These are phyloP conservation scores for Agaricus blazei DNA, from an alignment of 768 basidiomycete species.

Conservation along the genomic window DNA sequence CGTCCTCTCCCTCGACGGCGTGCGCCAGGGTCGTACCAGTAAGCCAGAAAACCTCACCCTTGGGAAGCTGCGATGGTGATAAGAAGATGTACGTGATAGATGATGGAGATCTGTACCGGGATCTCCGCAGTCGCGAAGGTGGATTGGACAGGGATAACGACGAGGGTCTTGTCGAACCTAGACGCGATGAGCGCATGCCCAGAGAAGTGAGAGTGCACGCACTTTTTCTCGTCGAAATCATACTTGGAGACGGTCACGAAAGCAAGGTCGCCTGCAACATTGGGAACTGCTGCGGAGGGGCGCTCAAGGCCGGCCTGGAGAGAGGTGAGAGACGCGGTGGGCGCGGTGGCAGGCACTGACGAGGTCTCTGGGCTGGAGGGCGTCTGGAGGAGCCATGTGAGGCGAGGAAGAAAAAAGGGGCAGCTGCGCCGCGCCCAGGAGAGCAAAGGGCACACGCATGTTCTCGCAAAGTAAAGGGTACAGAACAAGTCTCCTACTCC, in stretches of 20 bases:
- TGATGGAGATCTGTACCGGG: slow-evolving; percentile 28
- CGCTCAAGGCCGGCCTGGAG: slow-evolving; percentile 53
- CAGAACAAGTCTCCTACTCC: no score
- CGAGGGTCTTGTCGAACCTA: slow-evolving; percentile 70
- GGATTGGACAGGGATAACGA: slow-evolving; percentile 54
- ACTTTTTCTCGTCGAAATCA: slow-evolving; percentile 73
- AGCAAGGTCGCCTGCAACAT: slow-evolving; percentile 62
- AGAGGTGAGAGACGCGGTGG: not conserved
- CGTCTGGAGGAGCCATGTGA: slow-evolving; percentile 59
- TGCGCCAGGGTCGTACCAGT: slow-evolving; percentile 65
- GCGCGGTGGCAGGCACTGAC: slow-evolving; percentile 17
- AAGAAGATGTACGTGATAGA: not conserved
- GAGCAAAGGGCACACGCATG: slow-evolving; percentile 42
- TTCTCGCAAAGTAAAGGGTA: no score
- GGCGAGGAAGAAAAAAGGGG: slow-evolving; percentile 11
- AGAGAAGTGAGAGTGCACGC: not conserved
- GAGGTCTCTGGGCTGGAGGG: slow-evolving; percentile 59
- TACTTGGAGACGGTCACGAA: slow-evolving; percentile 63
- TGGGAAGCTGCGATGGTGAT: slow-evolving; percentile 36
- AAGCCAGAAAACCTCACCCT: slow-evolving; percentile 78
- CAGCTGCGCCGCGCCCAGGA: slow-evolving; percentile 7
- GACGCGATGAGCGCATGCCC: not conserved
- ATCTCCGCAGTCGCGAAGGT: slow-evolving; percentile 46
- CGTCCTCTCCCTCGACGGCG: slow-evolving; percentile 47
- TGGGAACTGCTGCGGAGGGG: slow-evolving; percentile 63